Base-by-base conservation (phyloP, 495 filamentous ascomycete species). In the Rhypophila decipiens region DNA sequence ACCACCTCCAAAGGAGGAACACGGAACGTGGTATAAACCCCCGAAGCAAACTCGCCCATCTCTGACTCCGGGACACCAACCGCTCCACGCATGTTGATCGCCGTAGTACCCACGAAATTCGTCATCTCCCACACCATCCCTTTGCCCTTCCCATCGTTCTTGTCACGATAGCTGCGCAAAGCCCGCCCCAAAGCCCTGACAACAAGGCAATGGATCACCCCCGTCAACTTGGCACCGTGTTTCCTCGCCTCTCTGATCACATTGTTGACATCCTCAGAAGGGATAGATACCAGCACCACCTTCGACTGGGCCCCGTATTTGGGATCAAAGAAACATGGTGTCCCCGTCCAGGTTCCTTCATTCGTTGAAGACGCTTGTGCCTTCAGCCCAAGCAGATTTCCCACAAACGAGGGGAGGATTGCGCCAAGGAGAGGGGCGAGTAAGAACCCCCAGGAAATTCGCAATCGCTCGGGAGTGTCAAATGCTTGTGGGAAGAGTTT, bases 381-480 rank as follows among this genome's bases (percentile, higher is more conserved):
- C 3, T 21, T 17, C 24, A 55, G 13, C 13, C 33, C 33, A 24
- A 54, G 36, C 24, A 19, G 17, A 17, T 46, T 42, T 2, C 33
- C 31, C 7, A 55, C 13, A 19, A 50, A 55, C 15, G 5, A 0
- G 0, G 52, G 52, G 18, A 55, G 42, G 17, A 55, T 2, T 9
- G 23, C 27, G 21, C 19, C 42, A 17, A 47, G 19, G 8, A 55
- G 38, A 3, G 52, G 47, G 5, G 27, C 21, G 38, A 55, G 43
- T n/a, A 55, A 47, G 20, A 46, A 55, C 17, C 24, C 24, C 52
- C 47, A 50, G 13, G 52, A 55, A 19, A 55, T 47, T n/a, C 37
- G 36, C 5, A 55, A 38, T 12, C 31, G 12, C 12, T 33, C 10
- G 23, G 47, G 52, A 1, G 52, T 50, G 29, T 55, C 52, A 31